These are phyloP conservation scores for Neoarthrinium moseri DNA, from an alignment of 2,329 filamentous ascomycete species.

Conservation along the genomic window DNA sequence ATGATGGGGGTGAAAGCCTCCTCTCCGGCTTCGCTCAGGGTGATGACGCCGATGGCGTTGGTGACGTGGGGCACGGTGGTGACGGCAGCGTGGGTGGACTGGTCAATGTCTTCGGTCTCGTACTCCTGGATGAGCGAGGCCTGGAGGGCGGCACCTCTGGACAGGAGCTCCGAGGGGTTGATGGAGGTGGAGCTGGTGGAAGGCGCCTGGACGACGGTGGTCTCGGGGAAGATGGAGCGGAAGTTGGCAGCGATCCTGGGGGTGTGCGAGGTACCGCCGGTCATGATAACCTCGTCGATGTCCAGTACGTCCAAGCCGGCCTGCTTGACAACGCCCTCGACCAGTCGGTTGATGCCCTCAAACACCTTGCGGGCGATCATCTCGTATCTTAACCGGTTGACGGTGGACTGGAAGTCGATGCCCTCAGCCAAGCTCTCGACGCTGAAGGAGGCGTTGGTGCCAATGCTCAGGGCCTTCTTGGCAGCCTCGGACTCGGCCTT, in stretches of 20 bases:
- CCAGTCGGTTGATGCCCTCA: slow-evolving; percentile 80
- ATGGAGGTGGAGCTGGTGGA: slow-evolving; percentile 75
- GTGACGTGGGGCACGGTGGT: slow-evolving; percentile 89
- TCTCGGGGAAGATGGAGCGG: slow-evolving; percentile 74
- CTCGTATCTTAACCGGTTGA: slow-evolving; percentile 94
- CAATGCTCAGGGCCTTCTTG: slow-evolving; percentile 88
- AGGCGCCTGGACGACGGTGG: slow-evolving; percentile 77
- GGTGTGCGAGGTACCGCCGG: slow-evolving; percentile 88
- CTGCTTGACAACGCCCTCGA: slow-evolving; percentile 85
- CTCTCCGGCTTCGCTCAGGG: slow-evolving; percentile 51
- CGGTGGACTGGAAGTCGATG: slow-evolving; percentile 84
- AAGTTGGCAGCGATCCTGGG: slow-evolving; percentile 88
- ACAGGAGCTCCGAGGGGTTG: slow-evolving; percentile 89
- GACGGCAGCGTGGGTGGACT: slow-evolving; percentile 92
- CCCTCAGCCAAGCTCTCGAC: slow-evolving; percentile 89
- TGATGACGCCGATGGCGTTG: slow-evolving; percentile 83
- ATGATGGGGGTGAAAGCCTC: slow-evolving; percentile 80
- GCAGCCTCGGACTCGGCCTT: slow-evolving; percentile 87
- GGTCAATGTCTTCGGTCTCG: slow-evolving; percentile 88
- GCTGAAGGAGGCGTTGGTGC: slow-evolving; percentile 85
- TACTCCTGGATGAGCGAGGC: slow-evolving; percentile 93
- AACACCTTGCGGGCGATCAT: slow-evolving; percentile 84
- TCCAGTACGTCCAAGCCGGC: slow-evolving; percentile 89
- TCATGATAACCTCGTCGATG: slow-evolving; percentile 90
- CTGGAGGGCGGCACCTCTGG: slow-evolving; percentile 91